Base-by-base conservation (phyloP, 192 early-diverging fungal genomes). In the Spizellomyces punctatus region DNA sequence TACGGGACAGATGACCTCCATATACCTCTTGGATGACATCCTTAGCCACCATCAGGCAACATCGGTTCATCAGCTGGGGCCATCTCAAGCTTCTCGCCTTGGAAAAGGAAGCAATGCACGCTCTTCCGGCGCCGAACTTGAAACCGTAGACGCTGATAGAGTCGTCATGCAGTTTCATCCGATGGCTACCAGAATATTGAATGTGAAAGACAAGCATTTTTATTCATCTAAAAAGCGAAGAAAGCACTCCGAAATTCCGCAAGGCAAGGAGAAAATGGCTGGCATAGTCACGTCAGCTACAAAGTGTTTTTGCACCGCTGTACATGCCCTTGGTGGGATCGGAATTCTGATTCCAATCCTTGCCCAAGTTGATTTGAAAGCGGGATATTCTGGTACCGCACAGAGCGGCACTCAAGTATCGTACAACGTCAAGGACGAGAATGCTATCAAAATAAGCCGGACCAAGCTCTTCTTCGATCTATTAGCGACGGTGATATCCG, bases 291-390 rank as follows among this genome's bases (percentile, higher is more conserved):
- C 81, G 16, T 82, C 77, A 56, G 73, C 78, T 17, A 80, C 76
- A 16, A 79, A 79, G 48, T 76, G 73, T 46, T 60, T 83, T 27
- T 67, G 62, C 17, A 80, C 72, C 9, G 71, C 78, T 7, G 44
- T 85, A 9, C 76, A 82, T 66, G 78, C 81, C 8, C 58, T 80
- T 14, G 83, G 83, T 36, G 78, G 83, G 4, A 64, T 85, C 45
- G 75, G 76, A 43, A 73, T 85, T 45, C 46, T 82, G 21, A 67
- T 78, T 16, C 80, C 80, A 2, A 43, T 85, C 6, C 48, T 82
- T 16, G 64, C 67, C 5, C 80, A 82, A 46, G 50, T 85, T 22
- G 81, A 79, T 46, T 16, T 78, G 46, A 64, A n/a, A 4, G 17
- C 50, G 12, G 14, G 17, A 1, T 12, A 54, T 12, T 19, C 17